Evolutionary conservation across 148 eudicot genomes (phyloP), one percentile per base, ranked within the genome.

Genomic region (Amaranthus palmeri): DNA sequence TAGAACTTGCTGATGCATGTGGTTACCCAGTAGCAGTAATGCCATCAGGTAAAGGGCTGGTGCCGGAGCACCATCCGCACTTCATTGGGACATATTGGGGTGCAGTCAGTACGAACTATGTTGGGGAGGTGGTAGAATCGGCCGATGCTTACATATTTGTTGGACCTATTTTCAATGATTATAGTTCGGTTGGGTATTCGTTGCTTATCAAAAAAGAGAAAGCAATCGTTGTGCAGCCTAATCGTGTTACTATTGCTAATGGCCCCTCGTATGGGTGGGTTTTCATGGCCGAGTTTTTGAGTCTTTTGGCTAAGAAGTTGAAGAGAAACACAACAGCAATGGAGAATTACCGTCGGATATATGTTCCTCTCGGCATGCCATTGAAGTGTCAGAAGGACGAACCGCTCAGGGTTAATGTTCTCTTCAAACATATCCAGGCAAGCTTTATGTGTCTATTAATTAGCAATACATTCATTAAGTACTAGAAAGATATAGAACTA

Each of bases 81-180:
- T 90, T 88, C 65, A 86, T 90, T 4, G 92, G 96, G 49, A 90
- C 96, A 12, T 90, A 88, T 40, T 88, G 92, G 96, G 96, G 96
- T n/a, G 96, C 96, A 11, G 92, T 90, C 0, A 88, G 90, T 58
- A 85, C 85, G 56, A 68, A 76, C 70, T 90, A 74, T 61, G 85
- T 83, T n/a, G 90, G 90, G 54, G 96, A 90, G 81, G 83, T 90
- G 5, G 92, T 90, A 8, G 96, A 90, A 81, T 90, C 96, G 17
- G 92, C 96, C 7, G 92, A 90, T 75, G 96, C 92, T 12, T 90
- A 90, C 61, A 76, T 90, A 3, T 88, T 90, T 14, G 89, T 88
- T 13, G 96, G 96, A 8, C 92, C 92, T 2, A 86, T 90, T 55
- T 90, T 90, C 50, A 90, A 90, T 12, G 96, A 90, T 71, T 90